Evolutionary conservation across 2,329 filamentous ascomycete species (phyloP), one percentile per base, ranked within the genome.

Genomic region (Neopestalotiopsis rosae): DNA sequence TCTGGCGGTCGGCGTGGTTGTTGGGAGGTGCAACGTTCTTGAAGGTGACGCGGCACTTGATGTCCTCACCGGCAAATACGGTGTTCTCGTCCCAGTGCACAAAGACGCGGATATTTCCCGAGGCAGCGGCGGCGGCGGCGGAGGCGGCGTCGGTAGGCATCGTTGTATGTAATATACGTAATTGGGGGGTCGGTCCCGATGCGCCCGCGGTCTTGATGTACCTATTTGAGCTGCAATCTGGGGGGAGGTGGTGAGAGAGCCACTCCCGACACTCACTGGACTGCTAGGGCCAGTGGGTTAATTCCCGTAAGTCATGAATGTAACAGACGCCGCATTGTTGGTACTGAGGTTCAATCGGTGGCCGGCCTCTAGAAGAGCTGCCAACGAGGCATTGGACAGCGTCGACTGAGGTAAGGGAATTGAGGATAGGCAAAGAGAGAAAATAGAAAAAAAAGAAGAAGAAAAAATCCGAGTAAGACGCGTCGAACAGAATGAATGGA

Each of bases 31-130:
- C 87, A 71, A 95, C 88, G 79, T 99, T 99, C 82, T 92, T 95
- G 84, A 99, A 99, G 65, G 94, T 98, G 80, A 99, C 97, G 74
- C 91, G 94, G 82, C 96, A 98, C 83, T 95, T 93, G 77, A 98
- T 89, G 78, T 97, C 92, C 85, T 99, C 96, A 81, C 96, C 96
- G 68, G 96, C 94, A 83, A 98, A 99, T 76, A 99, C 94, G 71
- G 93, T 95, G 80, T 95, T 91, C 79, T 97, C 93, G 80, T 94
- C 92, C 93, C 95, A 99, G 83, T 92, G 91, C 81, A 99, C 94
- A 80, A 95, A 97, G 81, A 98, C 95, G 81, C 95, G 93, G 79
- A 99, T 94, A 85, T 97, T 95, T 82, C 84, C 85, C 32, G 59
- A 34, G 71, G 34, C 34, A 38, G 34, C 34, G 34, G 34, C 6